Evolutionary conservation across 2,329 filamentous ascomycete genomes (phyloP).

Genomic region (Arthrocladium fulminans): DNA sequence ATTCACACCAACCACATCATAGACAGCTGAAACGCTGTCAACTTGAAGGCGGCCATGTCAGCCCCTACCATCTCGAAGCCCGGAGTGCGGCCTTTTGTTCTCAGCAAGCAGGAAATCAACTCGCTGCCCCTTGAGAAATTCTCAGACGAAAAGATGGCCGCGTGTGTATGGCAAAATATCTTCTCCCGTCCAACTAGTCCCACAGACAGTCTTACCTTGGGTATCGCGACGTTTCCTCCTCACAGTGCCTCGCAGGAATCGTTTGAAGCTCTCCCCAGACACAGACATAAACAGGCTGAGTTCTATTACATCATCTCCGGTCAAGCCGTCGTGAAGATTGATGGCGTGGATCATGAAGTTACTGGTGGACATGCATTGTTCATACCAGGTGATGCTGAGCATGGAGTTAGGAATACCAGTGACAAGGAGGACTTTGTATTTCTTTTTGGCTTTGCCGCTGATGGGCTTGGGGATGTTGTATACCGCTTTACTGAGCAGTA

Average conservation of each 20-base stretch:
- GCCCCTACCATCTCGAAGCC: no score
- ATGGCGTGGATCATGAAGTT: constrained; percentile 29
- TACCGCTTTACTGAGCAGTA: constrained; percentile 28
- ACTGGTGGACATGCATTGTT: constrained; percentile 31
- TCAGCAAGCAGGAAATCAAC: no score
- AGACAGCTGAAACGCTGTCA: no score
- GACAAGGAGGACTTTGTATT: constrained; percentile 27
- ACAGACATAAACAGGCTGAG: constrained; percentile 37
- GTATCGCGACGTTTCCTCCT: neutral
- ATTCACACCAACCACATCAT: no score
- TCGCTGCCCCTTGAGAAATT: no score
- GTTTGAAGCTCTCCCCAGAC: constrained; percentile 26
- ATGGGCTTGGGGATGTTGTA: constrained; percentile 31
- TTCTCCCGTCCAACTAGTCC: no score
- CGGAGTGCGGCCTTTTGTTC: no score
- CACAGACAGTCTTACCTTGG: neutral
- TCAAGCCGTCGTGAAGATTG: constrained; percentile 30
- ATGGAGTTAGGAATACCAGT: constrained; percentile 30
- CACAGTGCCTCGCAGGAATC: neutral
- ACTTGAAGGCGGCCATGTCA: no score
- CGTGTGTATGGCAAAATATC: no score
- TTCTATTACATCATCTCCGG: constrained; percentile 36
- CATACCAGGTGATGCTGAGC: constrained; percentile 37
- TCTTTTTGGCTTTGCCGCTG: constrained; percentile 36
- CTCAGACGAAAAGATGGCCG: no score